Evolutionary conservation across 2,329 filamentous ascomycete species (phyloP), one percentile per base, ranked within the genome.

Genomic region (Fusarium liriodendri): DNA sequence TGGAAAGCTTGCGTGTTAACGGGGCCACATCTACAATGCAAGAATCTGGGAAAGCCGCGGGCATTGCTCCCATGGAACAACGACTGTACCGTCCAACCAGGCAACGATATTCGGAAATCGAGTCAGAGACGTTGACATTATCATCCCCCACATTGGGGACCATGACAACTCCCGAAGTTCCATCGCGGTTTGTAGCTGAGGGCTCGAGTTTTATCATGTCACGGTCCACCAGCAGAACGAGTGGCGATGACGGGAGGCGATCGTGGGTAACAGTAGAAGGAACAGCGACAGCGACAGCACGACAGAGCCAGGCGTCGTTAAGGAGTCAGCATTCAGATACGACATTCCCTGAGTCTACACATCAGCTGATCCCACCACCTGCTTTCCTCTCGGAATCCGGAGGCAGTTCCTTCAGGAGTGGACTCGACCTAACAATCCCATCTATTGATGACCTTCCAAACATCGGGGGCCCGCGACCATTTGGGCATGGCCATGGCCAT

Each of bases 231-330:
- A 79, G 72, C 64, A 73, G 62, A 29, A 68, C 75, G 4, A 65
- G 57, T 20, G 77, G 74, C 22, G 77, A 78, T 3, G 80, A 78
- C 10, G 77, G 75, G 16, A 74, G 80, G 47, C 75, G 76, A 40
- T 83, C 82, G 2, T 84, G 82, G 82, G 69, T 82, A 8, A 84
- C 82, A 1, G 77, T 83, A 20, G 82, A 82, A 16, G 77, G 76
- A 20, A 72, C 72, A 8, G 74, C 57, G 16, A 75, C 70, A 22
- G 70, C 74, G 25, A 75, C 75, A 16, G 75, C 70, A 22, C 74
- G 71, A 8, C 72, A 69, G 42, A 82, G 79, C 45, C 67, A 79
- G 18, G 72, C 61, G 20, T 80, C 81, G 0, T 62, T 71, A 11
- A 66, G 70, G 11, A 79, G 79, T 32, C 73, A 75, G 5, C 68